These are phyloP conservation scores for Aspergillus egyptiacus DNA, from an alignment of 495 filamentous ascomycete genomes.

Conservation along the genomic window DNA sequence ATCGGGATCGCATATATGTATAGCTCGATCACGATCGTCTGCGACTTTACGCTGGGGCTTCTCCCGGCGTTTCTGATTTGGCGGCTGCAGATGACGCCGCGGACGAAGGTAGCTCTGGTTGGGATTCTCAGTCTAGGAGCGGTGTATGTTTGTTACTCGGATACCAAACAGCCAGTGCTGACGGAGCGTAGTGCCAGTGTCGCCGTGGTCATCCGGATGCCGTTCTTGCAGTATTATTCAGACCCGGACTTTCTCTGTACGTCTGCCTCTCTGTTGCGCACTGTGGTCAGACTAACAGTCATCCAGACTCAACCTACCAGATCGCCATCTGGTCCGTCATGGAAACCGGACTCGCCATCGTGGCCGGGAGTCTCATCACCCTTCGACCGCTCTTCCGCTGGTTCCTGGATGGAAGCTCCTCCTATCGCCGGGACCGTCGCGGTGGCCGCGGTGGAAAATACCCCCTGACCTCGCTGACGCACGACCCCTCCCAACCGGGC, in stretches of 20 bases:
- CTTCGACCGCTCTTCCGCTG: slow-evolving; percentile 22
- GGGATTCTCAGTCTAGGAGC: slow-evolving; percentile 25
- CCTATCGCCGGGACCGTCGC: not conserved
- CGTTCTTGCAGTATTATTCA: slow-evolving; percentile 19
- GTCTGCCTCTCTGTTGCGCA: slow-evolving; percentile 1
- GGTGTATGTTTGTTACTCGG: slow-evolving; percentile 17
- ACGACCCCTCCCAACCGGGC: not conserved
- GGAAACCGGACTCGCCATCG: slow-evolving; percentile 32
- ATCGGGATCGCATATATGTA: slow-evolving; percentile 26
- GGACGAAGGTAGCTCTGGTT: slow-evolving; percentile 23
- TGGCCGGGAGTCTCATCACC: slow-evolving; percentile 33
- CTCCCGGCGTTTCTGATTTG: slow-evolving; percentile 24
- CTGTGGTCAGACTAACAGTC: slow-evolving; percentile 1
- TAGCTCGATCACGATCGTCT: slow-evolving; percentile 22
- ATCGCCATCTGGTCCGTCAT: slow-evolving; percentile 31
- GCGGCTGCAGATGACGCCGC: slow-evolving; percentile 23
- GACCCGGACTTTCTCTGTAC: slow-evolving; percentile 27
- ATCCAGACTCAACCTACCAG: slow-evolving; percentile 21
- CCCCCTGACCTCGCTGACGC: not conserved
- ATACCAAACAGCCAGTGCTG: not conserved
- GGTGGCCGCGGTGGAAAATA: not conserved
- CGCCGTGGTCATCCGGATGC: slow-evolving; percentile 27
- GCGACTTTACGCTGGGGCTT: slow-evolving; percentile 29
- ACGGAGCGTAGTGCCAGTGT: slow-evolving; percentile 18
- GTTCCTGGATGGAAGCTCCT: slow-evolving; percentile 2